A percentile compares a stretch with the other conserved stretches of the same genome.
These are phyloP conservation scores for Teratosphaeria zuluensis DNA, from an alignment of 2,329 filamentous ascomycete genomes.

Conservation along the genomic window DNA sequence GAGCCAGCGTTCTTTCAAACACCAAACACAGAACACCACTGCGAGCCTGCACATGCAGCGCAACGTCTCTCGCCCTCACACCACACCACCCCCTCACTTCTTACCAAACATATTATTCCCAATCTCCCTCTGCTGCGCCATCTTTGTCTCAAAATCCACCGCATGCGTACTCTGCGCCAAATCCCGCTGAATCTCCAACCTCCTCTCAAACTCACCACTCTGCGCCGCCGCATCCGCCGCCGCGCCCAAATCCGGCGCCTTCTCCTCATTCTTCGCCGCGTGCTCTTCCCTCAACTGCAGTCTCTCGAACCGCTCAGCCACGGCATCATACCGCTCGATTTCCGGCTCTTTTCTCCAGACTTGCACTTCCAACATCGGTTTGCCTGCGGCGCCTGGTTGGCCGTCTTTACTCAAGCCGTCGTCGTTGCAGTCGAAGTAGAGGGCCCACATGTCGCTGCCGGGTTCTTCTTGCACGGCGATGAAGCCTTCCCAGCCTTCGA, in stretches of 20 bases:
- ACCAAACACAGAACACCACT: no score
- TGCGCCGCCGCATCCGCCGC: not conserved
- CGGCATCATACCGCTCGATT: conserved; percentile 13
- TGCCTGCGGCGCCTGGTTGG: conserved; percentile 14
- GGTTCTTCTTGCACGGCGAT: conserved; percentile 43
- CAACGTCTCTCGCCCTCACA: no score
- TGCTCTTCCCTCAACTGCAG: conserved; percentile 12
- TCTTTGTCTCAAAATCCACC: conserved; percentile 1
- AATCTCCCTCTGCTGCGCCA: conserved; percentile 4
- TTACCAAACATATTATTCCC: conserved; percentile 2
- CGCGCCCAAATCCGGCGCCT: not conserved
- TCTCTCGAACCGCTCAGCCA: conserved; percentile 19
- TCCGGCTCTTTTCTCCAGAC: conserved; percentile 22
- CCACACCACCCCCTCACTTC: not conserved
- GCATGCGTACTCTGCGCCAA: not conserved
- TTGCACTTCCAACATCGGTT: conserved; percentile 23
- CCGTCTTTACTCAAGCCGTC: conserved; percentile 30
- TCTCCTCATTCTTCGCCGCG: conserved; percentile 5
- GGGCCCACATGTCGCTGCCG: conserved; percentile 36
- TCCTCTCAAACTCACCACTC: not conserved
- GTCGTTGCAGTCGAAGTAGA: conserved; percentile 41
- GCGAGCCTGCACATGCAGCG: no score
- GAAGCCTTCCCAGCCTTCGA: conserved; percentile 49
- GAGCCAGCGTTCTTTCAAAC: no score
- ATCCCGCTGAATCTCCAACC: conserved; percentile 2